A percentile compares a stretch with the other conserved stretches of the same genome.
phyloP scores from a whole-genome alignment of 805 yeast genomes.

The Saturnispora ahearnii region DNA sequence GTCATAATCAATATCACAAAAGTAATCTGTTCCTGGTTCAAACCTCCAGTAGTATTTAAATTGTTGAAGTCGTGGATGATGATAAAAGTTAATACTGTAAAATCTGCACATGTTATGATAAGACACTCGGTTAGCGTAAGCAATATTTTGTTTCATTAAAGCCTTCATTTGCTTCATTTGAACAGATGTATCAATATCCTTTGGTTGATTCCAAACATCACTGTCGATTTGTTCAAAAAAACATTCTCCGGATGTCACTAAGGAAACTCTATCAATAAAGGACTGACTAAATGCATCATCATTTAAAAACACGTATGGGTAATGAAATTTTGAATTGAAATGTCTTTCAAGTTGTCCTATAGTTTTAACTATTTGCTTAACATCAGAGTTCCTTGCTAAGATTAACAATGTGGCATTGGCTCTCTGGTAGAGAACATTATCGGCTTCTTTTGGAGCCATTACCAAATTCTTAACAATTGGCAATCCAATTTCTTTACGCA shows the following conservation, averaged over 20 bases:
- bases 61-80: slow-evolving; percentile 52
- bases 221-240: slow-evolving; percentile 45
- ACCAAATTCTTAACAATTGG: slow-evolving; percentile 37
- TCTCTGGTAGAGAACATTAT: slow-evolving; percentile 20
- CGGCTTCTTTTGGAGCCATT: slow-evolving; percentile 18
- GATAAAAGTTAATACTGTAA: slow-evolving; percentile 55
- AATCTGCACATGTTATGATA: slow-evolving; percentile 85
- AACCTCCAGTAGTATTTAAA: slow-evolving; percentile 73
- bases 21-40: slow-evolving; percentile 66
- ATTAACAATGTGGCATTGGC: slow-evolving; percentile 73
- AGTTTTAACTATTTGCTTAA: slow-evolving; percentile 38
- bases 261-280: slow-evolving; percentile 40
- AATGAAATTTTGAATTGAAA: slow-evolving; percentile 62
- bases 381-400: slow-evolving; percentile 63
- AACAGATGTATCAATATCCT: slow-evolving; percentile 29
- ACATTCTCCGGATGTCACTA: slow-evolving; percentile 34
- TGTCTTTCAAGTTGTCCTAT: slow-evolving; percentile 51
- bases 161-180: slow-evolving; percentile 30
- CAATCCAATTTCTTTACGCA: slow-evolving; percentile 33
- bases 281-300: slow-evolving; percentile 54
- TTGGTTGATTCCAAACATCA: slow-evolving; percentile 41
- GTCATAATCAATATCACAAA: slow-evolving; percentile 64
- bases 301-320: slow-evolving; percentile 76
- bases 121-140: slow-evolving; percentile 51
- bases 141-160: slow-evolving; percentile 33